Evolutionary conservation across 1,284 basidiomycete species (phyloP).

Genomic region (Tetrapyrgos nigripes): DNA sequence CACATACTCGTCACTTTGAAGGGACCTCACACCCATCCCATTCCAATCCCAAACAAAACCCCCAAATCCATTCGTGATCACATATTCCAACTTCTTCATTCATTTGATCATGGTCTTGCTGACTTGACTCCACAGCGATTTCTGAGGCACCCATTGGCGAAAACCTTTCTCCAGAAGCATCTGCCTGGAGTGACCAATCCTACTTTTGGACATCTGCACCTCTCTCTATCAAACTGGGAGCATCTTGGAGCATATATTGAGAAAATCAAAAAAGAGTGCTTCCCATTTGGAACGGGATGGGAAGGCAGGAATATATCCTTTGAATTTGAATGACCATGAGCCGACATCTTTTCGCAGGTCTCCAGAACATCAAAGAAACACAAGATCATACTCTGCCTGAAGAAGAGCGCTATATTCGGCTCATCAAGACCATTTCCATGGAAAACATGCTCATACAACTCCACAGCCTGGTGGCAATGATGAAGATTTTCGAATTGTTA

Average conservation of each 20-base stretch:
- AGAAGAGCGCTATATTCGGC: constrained; percentile 1
- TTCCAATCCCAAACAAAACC: constrained; percentile 24
- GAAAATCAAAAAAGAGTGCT: constrained; percentile 5
- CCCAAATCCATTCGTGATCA: constrained; percentile 10
- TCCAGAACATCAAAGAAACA: not conserved
- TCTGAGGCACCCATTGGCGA: constrained; percentile 22
- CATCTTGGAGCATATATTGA: constrained; percentile 25
- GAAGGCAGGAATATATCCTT: constrained; percentile 5
- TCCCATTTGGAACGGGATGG: constrained; percentile 21
- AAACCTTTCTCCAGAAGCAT: constrained; percentile 15
- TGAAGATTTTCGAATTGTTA: not conserved
- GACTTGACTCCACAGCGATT: constrained; percentile 30
- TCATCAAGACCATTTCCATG: too few species aligned
- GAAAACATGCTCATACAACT: too few species aligned
- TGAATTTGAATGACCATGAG: too few species aligned
- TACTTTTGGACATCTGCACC: constrained; percentile 25
- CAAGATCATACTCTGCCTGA: constrained; percentile 1
- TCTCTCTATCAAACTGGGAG: constrained; percentile 25
- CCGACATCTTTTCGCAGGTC: not conserved
- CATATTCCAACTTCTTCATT: constrained; percentile 12
- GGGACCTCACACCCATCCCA: constrained; percentile 23
- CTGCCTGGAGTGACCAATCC: constrained; percentile 14
- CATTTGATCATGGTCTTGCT: constrained; percentile 21
- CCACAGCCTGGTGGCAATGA: not conserved
- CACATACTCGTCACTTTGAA: constrained; percentile 15